Evolutionary conservation across 495 filamentous ascomycete genomes (phyloP).

Genomic region (Rostrohypoxylon terebratum): DNA sequence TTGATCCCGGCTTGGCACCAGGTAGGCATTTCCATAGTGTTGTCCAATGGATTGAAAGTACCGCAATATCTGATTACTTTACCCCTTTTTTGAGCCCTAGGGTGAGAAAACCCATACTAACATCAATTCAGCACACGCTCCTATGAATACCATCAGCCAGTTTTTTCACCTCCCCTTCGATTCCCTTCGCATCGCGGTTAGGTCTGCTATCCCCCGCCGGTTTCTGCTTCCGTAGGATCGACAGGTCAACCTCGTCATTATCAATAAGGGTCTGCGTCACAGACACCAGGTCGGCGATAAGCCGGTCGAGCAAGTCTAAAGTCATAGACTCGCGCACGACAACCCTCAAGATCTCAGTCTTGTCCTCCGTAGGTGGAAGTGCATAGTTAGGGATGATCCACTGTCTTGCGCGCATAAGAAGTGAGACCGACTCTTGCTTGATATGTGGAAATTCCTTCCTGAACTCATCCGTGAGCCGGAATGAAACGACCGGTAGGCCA

Average conservation of each 20-base stretch:
- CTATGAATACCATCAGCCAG: constrained; percentile 71
- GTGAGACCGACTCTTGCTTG: constrained; percentile 73
- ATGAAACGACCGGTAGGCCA: constrained; percentile 78
- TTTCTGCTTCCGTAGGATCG: constrained; percentile 55
- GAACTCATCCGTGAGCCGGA: constrained; percentile 73
- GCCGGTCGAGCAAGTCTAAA: constrained; percentile 72
- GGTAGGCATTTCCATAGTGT: not conserved
- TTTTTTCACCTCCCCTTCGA: constrained; percentile 46
- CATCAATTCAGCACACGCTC: constrained; percentile 62
- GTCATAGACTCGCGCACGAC: constrained; percentile 78
- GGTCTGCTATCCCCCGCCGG: constrained; percentile 41
- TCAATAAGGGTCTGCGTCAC: constrained; percentile 69
- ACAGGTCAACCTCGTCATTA: constrained; percentile 61
- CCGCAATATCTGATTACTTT: not conserved
- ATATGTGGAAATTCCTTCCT: constrained; percentile 70
- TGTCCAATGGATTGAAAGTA: not conserved
- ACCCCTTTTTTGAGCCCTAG: not conserved
- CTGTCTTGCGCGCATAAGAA: constrained; percentile 73
- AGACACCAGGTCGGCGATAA: constrained; percentile 66
- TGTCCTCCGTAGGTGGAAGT: constrained; percentile 71
- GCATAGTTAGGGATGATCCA: constrained; percentile 84
- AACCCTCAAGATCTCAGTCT: constrained; percentile 75
- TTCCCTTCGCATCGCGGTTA: constrained; percentile 14
- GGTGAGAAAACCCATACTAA: not conserved
- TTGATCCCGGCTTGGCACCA: constrained; percentile 12